Percentiles rank a stretch among this genome's conserved stretches.
Conservation (phyloP, 1,284 basidiomycete species). For the Ceratobasidium sp. region DNA sequence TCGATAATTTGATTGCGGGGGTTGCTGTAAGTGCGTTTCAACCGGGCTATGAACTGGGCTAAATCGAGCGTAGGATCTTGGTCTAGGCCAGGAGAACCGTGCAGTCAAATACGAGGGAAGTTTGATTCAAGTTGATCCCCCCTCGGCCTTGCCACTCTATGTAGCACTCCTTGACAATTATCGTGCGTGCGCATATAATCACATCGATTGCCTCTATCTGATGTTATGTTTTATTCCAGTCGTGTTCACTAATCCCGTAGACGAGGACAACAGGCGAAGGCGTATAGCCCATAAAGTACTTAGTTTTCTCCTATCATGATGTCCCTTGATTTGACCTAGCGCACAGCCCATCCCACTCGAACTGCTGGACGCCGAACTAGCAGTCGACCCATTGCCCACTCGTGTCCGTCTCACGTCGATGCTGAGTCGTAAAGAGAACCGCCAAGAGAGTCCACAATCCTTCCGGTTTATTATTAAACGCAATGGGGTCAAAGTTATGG, state of each 20-base stretch:
- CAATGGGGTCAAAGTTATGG: constrained; percentile 54
- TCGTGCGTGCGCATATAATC: constrained; percentile 52
- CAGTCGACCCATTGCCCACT: constrained; percentile 19
- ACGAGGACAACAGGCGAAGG: background rate
- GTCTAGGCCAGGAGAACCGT: constrained; percentile 52
- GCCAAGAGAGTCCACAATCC: constrained; percentile 65
- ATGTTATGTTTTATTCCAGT: constrained; percentile 65
- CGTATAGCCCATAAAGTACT: constrained; percentile 45
- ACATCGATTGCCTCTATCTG: constrained; percentile 53
- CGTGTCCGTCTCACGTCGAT: constrained; percentile 75
- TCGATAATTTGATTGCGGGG: constrained; percentile 76
- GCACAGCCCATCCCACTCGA: constrained; percentile 24
- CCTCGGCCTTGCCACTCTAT: constrained; percentile 60
- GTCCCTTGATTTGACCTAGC: background rate
- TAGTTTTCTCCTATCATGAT: background rate
- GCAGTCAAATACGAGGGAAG: constrained; percentile 63
- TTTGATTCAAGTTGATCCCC: constrained; percentile 70
- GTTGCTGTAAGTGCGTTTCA: constrained; percentile 66
- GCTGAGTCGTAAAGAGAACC: constrained; percentile 58
- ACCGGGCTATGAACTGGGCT: constrained; percentile 10
- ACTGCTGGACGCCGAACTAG: constrained; percentile 20
- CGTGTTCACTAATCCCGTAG: constrained; percentile 3
- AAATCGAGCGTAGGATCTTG: constrained; percentile 66
- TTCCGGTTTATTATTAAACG: constrained; percentile 67
- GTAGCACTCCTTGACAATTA: constrained; percentile 80